Percentiles rank a stretch among this genome's conserved stretches.
Conservation (phyloP, 2,329 filamentous ascomycete species). For the Aspergillus neoniger region DNA sequence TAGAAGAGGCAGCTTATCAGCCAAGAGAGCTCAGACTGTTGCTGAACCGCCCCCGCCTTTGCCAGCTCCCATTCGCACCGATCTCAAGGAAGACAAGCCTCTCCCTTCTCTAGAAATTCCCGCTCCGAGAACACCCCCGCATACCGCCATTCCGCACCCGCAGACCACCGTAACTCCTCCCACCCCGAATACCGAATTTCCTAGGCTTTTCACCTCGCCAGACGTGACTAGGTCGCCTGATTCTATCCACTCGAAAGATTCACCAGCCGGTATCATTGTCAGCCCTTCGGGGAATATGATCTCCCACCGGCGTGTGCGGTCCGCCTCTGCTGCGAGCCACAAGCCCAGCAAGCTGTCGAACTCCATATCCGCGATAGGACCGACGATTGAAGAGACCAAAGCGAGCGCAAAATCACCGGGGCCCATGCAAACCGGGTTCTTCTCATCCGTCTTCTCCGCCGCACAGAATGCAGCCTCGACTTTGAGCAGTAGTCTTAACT, state of each 20-base stretch:
- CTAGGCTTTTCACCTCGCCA: slow-evolving; percentile 32
- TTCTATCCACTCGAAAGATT: slow-evolving; percentile 32
- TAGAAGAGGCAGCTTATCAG: slow-evolving; percentile 40
- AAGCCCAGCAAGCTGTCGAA: slow-evolving; percentile 86
- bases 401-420: slow-evolving; percentile 57
- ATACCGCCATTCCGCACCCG: slow-evolving; percentile 36
- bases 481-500: slow-evolving; percentile 64
- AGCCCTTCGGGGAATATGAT: slow-evolving; percentile 71
- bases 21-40: slow-evolving; percentile 31
- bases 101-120: slow-evolving; percentile 27
- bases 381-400: slow-evolving; percentile 67
- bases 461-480: slow-evolving; percentile 89
- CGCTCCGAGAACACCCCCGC: slow-evolving; percentile 35
- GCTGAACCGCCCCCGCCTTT: slow-evolving; percentile 37
- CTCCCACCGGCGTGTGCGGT: slow-evolving; percentile 66
- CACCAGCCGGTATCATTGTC: slow-evolving; percentile 53
- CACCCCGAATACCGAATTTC: slow-evolving; percentile 52
- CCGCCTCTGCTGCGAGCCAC: slow-evolving; percentile 53
- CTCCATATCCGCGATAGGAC: slow-evolving; percentile 69
- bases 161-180: slow-evolving; percentile 64
- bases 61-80: slow-evolving; percentile 35
- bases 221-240: slow-evolving; percentile 44
- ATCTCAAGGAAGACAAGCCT: slow-evolving; percentile 29
- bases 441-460: slow-evolving; percentile 88
- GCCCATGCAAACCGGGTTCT: slow-evolving; percentile 68